Evolutionary conservation across 23 red algal species (phyloP).

Genomic region (Gracilariopsis chorda): DNA sequence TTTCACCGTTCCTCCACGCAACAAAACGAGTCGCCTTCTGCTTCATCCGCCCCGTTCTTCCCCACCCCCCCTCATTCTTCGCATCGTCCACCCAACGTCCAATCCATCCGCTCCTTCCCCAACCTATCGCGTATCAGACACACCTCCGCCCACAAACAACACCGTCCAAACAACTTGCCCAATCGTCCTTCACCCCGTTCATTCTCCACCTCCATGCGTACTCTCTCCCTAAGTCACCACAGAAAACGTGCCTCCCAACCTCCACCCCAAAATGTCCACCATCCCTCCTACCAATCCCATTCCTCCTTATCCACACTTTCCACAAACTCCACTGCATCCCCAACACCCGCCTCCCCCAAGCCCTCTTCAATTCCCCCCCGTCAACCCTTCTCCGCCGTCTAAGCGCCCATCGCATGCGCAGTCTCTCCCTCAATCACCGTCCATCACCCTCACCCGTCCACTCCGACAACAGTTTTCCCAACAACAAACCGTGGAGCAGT

Average conservation of each 20-base stretch:
- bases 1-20: background rate
- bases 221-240: background rate
- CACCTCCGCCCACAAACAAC: background rate
- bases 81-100: background rate
- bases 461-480: background rate
- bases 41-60: background rate
- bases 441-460: background rate
- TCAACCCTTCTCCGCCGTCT: constrained; percentile 6
- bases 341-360: background rate
- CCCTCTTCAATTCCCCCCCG: background rate
- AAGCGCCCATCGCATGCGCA: constrained; percentile 20
- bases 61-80: background rate
- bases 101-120: constrained; percentile 7
- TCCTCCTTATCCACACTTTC: background rate
- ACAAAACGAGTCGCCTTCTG: background rate
- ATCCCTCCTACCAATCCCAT: background rate
- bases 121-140: background rate
- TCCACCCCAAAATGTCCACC: background rate
- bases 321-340: background rate
- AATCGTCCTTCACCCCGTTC: background rate
- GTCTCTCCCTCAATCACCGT: constrained; percentile 2
- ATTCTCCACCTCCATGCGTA: background rate
- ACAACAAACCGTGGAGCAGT: constrained; percentile 20
- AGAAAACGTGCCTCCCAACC: background rate
- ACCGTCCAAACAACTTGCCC: background rate